Evolutionary conservation across 1,139 yeast genomes (phyloP).

Genomic region (Yamadazyma jaroonii): DNA sequence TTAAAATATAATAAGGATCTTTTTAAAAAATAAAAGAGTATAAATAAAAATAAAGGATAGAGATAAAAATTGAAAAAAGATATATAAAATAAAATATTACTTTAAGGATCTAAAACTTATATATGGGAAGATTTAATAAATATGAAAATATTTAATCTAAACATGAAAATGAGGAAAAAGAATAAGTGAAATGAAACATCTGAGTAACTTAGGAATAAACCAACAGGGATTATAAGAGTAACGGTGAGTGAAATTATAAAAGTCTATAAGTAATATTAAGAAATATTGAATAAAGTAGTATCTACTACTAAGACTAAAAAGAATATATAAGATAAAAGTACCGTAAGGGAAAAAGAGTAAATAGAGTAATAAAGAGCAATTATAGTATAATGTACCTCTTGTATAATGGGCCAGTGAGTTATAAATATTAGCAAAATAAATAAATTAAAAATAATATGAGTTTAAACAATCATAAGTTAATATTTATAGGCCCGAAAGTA

Average conservation of each 20-base stretch:
- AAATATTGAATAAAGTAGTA: conserved; percentile 9
- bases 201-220: conserved; percentile 10
- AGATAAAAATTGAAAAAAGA: conserved; percentile 10
- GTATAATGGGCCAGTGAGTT: conserved; percentile 9
- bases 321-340: conserved; percentile 9
- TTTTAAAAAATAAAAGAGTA: too few relatives aligned
- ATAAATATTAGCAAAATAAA: conserved; percentile 4
- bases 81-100: conserved; percentile 12
- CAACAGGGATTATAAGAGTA: conserved; percentile 11
- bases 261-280: conserved; percentile 9
- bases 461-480: conserved; percentile 4
- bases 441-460: conserved; percentile 3
- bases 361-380: conserved; percentile 7
- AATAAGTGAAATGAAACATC: conserved; percentile 12
- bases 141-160: conserved; percentile 6
- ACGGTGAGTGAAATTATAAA: conserved; percentile 9
- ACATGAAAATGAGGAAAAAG: conserved; percentile 10
- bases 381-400: conserved; percentile 7
- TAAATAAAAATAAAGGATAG: conserved; percentile 1
- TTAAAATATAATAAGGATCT: too few relatives aligned
- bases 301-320: conserved; percentile 11
- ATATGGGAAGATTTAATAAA: conserved; percentile 8
- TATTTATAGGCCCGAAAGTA: conserved; percentile 6
- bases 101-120: conserved; percentile 11
- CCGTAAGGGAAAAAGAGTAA: conserved; percentile 10